Conservation (phyloP, 2,329 filamentous ascomycete genomes). For the Trichoderma endophyticum region DNA sequence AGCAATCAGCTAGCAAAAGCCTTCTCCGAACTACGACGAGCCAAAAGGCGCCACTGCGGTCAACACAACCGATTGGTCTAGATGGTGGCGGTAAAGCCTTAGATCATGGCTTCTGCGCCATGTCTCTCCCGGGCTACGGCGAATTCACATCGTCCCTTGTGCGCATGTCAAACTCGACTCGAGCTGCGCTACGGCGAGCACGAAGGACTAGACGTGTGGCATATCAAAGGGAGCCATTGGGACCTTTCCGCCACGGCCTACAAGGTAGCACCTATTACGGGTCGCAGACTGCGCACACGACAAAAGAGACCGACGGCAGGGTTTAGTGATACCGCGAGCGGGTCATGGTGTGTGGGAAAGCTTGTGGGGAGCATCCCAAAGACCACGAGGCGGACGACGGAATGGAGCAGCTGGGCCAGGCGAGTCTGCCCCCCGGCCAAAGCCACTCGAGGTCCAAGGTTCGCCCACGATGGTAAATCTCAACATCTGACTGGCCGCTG, state of each 20-base stretch:
- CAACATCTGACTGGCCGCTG: conserved; percentile 22
- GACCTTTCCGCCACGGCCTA: neutral
- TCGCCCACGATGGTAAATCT: conserved; percentile 21
- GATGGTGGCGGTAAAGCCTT: conserved; percentile 2
- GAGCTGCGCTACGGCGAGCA: neutral
- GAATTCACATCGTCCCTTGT: neutral
- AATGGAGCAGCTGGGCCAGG: conserved; percentile 13
- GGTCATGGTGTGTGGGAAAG: conserved; percentile 9
- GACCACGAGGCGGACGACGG: conserved; percentile 4
- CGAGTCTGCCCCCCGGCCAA: conserved; percentile 1
- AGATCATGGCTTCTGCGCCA: conserved; percentile 8
- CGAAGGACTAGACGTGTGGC: neutral
- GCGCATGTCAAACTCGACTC: neutral
- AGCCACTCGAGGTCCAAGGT: conserved; percentile 19
- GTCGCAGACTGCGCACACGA: neutral
- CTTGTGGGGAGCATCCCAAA: conserved; percentile 4
- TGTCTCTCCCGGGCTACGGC: neutral
- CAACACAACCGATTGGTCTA: neutral
- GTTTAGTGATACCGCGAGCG: neutral
- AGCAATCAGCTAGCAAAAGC: neutral
- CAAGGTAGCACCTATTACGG: conserved; percentile 2
- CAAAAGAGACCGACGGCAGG: neutral
- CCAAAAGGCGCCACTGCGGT: neutral
- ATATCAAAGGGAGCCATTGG: neutral
- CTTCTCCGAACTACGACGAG: neutral